Evolutionary conservation across 1,139 yeast species (phyloP), one percentile per base, ranked within the genome.

Genomic region (Blastobotrys elegans): DNA sequence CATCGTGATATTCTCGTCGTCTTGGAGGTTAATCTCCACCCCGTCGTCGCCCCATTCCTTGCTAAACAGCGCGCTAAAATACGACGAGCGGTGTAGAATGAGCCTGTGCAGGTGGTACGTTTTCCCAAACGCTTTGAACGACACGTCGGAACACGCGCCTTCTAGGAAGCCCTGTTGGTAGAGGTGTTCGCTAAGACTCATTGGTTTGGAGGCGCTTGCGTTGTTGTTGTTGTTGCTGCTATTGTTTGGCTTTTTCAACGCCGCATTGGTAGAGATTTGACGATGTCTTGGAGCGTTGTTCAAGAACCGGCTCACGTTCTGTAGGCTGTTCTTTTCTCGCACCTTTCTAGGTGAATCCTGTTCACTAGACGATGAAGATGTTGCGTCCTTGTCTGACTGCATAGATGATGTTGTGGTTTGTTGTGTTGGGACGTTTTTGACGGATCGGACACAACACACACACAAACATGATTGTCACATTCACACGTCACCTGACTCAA

Each of bases 111-210:
- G 59, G 16, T 59, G 59, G 54, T 74, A 76, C 13, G 62, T 62
- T 32, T 64, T 63, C 2, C 66, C 71, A 55, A 77, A 77, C 1
- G 78, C 79, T 46, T 50, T 57, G 11, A 77, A 61, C 0, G 72
- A 65, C 33, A 76, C 74, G 56, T 77, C 82, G 2, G 76, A 72
- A 49, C 74, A 73, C 2, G 67, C 65, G 1, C 80, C 80, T 38
- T 68, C 68, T 11, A 71, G 48, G 50, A 68, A 67, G 1, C 75
- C 77, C 46, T 66, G 60, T 36, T 63, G 58, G 44, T 66, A 64
- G 24, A 73, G 58, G 50, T 63, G 69, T 27, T 65, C 70, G 10
- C 58, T 52, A 6, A 68, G 45, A 3, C 58, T 46, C 48, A 54
- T 51, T 13, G 50, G 53, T 20, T 50, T 49, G 4, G 41, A 7